These are phyloP conservation scores for Aspergillus bridgeri DNA, from an alignment of 495 filamentous ascomycete genomes.

Conservation along the genomic window DNA sequence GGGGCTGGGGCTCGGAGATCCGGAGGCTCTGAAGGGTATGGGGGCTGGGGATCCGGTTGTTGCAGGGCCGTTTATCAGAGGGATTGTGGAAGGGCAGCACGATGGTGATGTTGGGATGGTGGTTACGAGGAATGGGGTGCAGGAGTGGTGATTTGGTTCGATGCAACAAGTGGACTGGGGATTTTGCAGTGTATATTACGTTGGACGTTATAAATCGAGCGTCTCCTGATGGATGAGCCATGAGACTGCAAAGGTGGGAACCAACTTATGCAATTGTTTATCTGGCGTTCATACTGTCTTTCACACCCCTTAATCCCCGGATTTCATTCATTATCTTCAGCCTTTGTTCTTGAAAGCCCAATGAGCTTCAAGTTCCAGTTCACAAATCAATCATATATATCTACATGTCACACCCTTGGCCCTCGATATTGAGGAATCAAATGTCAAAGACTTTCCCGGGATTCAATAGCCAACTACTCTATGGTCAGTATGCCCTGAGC, in stretches of 20 bases:
- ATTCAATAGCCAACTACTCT: slow-evolving; percentile 67
- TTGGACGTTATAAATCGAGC: no score
- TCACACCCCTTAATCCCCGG: no score
- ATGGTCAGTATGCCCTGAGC: neutral
- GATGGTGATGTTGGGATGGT: slow-evolving; percentile 37
- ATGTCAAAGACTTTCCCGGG: slow-evolving; percentile 76
- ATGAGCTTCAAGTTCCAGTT: no score
- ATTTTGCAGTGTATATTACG: no score
- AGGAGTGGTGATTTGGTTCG: slow-evolving; percentile 2
- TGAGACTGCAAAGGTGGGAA: no score
- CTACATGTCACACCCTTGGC: no score
- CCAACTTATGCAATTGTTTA: no score
- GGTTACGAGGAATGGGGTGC: slow-evolving; percentile 13
- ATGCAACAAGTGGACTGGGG: neutral
- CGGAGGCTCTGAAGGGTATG: slow-evolving; percentile 28
- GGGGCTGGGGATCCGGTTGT: slow-evolving; percentile 27
- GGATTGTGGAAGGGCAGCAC: slow-evolving; percentile 36
- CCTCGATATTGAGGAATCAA: neutral
- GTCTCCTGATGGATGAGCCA: no score
- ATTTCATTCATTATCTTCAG: no score
- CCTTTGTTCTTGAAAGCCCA: no score
- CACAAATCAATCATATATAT: no score
- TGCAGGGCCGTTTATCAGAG: slow-evolving; percentile 32
- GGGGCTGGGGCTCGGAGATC: slow-evolving; percentile 19
- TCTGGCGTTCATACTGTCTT: no score